Evolutionary conservation across 768 basidiomycete genomes (phyloP).

Genomic region (Panus rudis): DNA sequence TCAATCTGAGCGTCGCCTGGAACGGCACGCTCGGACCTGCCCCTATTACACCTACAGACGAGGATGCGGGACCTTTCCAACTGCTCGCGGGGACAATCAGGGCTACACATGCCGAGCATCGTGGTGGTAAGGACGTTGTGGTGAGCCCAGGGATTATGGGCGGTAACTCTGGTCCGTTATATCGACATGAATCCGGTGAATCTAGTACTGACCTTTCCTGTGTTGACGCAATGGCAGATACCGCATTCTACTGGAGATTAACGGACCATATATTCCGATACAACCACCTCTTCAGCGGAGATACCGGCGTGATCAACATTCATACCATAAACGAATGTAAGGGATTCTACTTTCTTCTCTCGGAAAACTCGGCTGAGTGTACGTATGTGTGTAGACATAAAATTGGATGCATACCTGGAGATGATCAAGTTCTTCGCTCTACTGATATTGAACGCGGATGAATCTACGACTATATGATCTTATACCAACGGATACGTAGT

Average conservation of each 20-base stretch:
- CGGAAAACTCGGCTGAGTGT: background rate
- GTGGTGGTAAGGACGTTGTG: conserved; percentile 17
- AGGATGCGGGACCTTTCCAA: conserved; percentile 28
- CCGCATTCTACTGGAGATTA: conserved; percentile 38
- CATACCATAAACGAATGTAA: conserved; percentile 27
- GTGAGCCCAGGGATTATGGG: conserved; percentile 34
- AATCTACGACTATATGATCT: conserved; percentile 26
- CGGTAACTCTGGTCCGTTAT: conserved; percentile 28
- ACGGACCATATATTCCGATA: conserved; percentile 43
- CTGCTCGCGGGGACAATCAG: conserved; percentile 39
- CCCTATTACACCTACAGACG: conserved; percentile 33
- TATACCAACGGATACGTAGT: no score
- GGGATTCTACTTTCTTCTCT: conserved; percentile 1
- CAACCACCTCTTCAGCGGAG: conserved; percentile 19
- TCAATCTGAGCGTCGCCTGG: conserved; percentile 32
- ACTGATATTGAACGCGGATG: conserved; percentile 39
- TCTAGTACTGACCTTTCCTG: background rate
- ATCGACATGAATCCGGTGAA: background rate
- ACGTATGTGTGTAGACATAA: conserved; percentile 18
- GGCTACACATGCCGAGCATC: conserved; percentile 22
- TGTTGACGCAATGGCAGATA: conserved; percentile 25
- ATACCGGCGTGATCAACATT: conserved; percentile 16
- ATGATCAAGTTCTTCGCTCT: conserved; percentile 37
- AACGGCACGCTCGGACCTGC: conserved; percentile 30
- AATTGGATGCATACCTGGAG: conserved; percentile 31